phyloP scores from a whole-genome alignment of 768 basidiomycete species.

The Artomyces pyxidatus region DNA sequence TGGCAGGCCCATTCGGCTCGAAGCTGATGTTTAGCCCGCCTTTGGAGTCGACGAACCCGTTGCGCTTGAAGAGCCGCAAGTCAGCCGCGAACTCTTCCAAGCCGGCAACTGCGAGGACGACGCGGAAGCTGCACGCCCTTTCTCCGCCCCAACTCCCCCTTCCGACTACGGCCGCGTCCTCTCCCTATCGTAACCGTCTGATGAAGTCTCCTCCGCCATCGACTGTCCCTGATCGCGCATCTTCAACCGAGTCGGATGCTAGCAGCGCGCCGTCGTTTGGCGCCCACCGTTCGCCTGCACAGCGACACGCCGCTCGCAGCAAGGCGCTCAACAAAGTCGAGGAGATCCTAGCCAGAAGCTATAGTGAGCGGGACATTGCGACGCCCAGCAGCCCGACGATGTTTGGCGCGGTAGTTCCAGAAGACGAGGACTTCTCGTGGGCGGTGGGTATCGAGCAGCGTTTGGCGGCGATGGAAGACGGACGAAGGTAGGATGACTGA shows the following conservation, averaged over 20 bases:
- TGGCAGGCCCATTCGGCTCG: slow-evolving; percentile 50
- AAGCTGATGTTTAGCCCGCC: slow-evolving; percentile 40
- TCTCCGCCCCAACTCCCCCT: slow-evolving; percentile 10
- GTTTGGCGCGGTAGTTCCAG: slow-evolving; percentile 12
- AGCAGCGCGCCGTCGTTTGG: slow-evolving; percentile 4
- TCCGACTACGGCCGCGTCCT: slow-evolving; percentile 11
- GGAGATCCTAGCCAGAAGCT: slow-evolving; percentile 22
- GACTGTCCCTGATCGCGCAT: background rate
- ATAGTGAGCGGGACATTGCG: slow-evolving; percentile 17
- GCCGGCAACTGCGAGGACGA: background rate
- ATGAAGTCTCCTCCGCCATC: slow-evolving; percentile 13
- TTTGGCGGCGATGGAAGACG: slow-evolving; percentile 1
- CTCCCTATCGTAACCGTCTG: slow-evolving; percentile 16
- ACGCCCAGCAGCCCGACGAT: slow-evolving; percentile 14
- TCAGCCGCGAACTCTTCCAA: background rate
- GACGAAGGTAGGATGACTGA: background rate
- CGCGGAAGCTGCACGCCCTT: background rate
- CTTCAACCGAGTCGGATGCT: slow-evolving; percentile 3
- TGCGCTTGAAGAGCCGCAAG: background rate
- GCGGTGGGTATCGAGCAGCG: slow-evolving; percentile 16
- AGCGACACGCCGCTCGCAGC: slow-evolving; percentile 20
- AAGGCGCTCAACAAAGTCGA: slow-evolving; percentile 22
- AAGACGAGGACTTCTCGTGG: slow-evolving; percentile 4
- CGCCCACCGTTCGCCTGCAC: slow-evolving; percentile 17
- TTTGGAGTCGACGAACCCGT: background rate